Base-by-base conservation (phyloP, 2,329 filamentous ascomycete genomes). In the Phaeosphaeriaceae sp. region DNA sequence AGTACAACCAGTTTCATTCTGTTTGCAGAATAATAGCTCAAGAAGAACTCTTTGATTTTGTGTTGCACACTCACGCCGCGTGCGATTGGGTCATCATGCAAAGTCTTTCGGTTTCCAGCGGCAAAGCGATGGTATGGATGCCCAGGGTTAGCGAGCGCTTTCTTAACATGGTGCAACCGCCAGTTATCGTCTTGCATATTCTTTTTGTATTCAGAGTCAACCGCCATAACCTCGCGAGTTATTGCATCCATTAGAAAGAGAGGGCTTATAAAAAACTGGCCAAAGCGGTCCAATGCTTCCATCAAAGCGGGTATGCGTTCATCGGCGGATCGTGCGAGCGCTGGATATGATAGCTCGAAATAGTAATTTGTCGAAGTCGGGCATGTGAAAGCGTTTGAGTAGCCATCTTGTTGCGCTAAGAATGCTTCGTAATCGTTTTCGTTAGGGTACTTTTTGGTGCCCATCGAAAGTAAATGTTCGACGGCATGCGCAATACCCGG, bases 141-240 rank as follows among this genome's bases (percentile, higher is more conserved):
- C 11, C 87, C 84, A 3, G 89, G 87, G 72, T 93, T 96, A 2
- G 91, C 90, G n/a, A 94, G 77, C 2, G 87, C 88, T 76, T 96
- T 96, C 68, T 90, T 89, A 18, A 97, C 81, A 74, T 97, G 92
- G 66, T 93, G 86, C 56, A 96, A 76, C n/a, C 92, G 85, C 91
- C 92, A 96, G 46, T 84, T 83, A 67, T 97, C 92, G 70, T 85
- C 93, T 75, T 97, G 92, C 40, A 97, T 78, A 63, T 97, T 97
- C 82, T 97, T 96, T 82, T 96, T 96, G 77, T 97, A 96, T 74
- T 97, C 92, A 4, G 92, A 96, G 68, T 97, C 92, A 16, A 97
- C 92, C 1, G 92, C 92, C 59, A 83, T 86, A 54, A 97, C 79
- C 75, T 97, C 92, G 41, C 92, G 84, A 63, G 96, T 92, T 41